Evolutionary conservation across 495 filamentous ascomycete species (phyloP), one percentile per base, ranked within the genome.

Genomic region (Xylaria longipes): DNA sequence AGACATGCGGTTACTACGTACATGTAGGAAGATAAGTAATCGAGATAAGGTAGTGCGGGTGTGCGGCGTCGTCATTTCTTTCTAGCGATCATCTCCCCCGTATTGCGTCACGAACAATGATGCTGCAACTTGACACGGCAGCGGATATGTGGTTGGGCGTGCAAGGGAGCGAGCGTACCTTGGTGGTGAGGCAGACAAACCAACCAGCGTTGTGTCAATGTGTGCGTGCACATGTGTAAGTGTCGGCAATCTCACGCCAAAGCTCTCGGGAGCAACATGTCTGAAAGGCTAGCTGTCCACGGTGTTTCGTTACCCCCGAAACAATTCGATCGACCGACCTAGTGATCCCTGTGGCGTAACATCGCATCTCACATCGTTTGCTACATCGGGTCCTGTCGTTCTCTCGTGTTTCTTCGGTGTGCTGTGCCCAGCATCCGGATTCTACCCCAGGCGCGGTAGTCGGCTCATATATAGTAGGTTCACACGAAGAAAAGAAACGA

Each of bases 211-310:
- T 20, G 43, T 60, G 57, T 37, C 57, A 60, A 72, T 75, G 69
- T 71, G 74, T 76, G 74, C 72, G 74, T 71, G 69, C 71, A 69
- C 54, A 69, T 73, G 68, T 64, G 71, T 70, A 69, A 62, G 46
- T 73, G 70, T 74, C 73, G 76, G 76, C 72, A 77, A 75, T 78
- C 73, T 77, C 71, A 70, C 61, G 67, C 66, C 67, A 35, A 14
- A 69, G 29, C 25, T 65, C 60, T 75, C 70, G 65, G 65, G 69
- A 71, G 56, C 46, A 64, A 54, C 56, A 71, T 45, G 65, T 68
- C 68, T 46, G 54, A 37, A n/a, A 70, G 25, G 33, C 58, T 56
- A 22, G 33, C 58, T 56, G 48, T 64, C 62, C 50, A 43, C 50
- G 22, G 41, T 45, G 65, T 50, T 65, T 65, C 58, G 58, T 58